Evolutionary conservation across 768 basidiomycete genomes (phyloP), one percentile per base, ranked within the genome.

Genomic region (Podaxis pistillaris): DNA sequence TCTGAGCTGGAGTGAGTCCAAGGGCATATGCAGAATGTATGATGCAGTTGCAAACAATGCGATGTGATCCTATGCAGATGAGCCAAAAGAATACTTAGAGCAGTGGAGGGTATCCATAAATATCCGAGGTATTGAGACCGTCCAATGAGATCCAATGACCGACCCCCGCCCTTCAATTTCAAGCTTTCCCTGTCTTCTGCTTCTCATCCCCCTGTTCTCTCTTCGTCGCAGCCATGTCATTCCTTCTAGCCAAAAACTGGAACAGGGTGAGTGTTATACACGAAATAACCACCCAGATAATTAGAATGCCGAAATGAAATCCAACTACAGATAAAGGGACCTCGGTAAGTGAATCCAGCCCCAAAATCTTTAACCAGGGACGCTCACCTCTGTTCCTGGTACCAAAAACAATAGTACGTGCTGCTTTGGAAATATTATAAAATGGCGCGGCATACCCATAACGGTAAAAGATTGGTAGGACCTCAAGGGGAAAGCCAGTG

Each of bases 391-490:
- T 69, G 63, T 87, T 84, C 69, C 82, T 83, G 2, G 85, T 87
- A 41, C 79, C 71, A 65, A 89, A 89, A 28, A 88, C 68, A 60
- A 90, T 74, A 19, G 82, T 74, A 24, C 89, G 78, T 11, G 82
- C 78, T 1, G 86, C 80, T 26, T 74, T 69, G 8, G 82, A 78
- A 19, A 87, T 76, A 67, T 86, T 86, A 70, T 86, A 88, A 68
- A 89, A 87, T 1, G 87, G 88, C 68, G 76, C 79, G 1, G 79
- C 86, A 67, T 83, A 85, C 2, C 86, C 88, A 65, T 88, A 88
- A 51, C 77, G 79, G 73, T 79, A 87, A 60, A 88, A 55, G 41
- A 66, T 67, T 1, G 86, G 85, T 15, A 86, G 73, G 2, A 84
- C 71, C 52, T 81, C 78, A 50, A 86, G 76, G 2, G 87, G 87